phyloP scores from a whole-genome alignment of 768 basidiomycete species.

The Strobilomyces dryophilus region DNA sequence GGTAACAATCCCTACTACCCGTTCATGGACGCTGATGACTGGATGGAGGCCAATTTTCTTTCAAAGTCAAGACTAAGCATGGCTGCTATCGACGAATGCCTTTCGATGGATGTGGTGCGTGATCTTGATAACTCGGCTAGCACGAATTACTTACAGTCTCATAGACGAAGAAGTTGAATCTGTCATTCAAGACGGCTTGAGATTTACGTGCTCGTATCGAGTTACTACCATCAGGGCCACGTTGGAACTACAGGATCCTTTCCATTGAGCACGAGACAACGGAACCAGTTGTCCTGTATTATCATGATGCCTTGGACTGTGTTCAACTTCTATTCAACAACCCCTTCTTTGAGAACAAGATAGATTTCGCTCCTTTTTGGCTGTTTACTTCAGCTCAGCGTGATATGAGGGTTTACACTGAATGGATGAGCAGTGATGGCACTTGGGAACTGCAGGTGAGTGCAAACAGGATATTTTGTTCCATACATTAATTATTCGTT shows the following conservation, averaged over 20 bases:
- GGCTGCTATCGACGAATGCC: constrained; percentile 17
- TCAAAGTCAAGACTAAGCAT: constrained; percentile 27
- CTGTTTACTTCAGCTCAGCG: background rate
- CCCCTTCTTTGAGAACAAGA: background rate
- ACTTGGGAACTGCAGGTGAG: background rate
- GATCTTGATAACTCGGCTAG: background rate
- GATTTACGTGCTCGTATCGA: constrained; percentile 24
- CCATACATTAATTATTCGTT: too few species aligned
- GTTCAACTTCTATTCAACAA: constrained; percentile 15
- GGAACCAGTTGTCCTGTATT: background rate
- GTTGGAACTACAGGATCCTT: constrained; percentile 21
- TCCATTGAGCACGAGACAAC: constrained; percentile 18
- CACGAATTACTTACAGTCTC: background rate
- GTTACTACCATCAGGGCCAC: constrained; percentile 24
- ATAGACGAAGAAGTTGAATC: background rate
- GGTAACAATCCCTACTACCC: constrained; percentile 27
- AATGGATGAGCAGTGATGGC: constrained; percentile 19
- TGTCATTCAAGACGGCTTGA: constrained; percentile 27
- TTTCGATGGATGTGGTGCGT: constrained; percentile 19
- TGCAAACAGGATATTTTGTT: too few species aligned
- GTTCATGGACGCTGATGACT: constrained; percentile 28
- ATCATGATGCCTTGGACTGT: constrained; percentile 18
- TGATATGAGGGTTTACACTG: constrained; percentile 5
- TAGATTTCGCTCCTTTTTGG: background rate
- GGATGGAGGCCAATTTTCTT: constrained; percentile 31